Conservation (phyloP, 129 eudicot species). For the Artemisia argyi region DNA sequence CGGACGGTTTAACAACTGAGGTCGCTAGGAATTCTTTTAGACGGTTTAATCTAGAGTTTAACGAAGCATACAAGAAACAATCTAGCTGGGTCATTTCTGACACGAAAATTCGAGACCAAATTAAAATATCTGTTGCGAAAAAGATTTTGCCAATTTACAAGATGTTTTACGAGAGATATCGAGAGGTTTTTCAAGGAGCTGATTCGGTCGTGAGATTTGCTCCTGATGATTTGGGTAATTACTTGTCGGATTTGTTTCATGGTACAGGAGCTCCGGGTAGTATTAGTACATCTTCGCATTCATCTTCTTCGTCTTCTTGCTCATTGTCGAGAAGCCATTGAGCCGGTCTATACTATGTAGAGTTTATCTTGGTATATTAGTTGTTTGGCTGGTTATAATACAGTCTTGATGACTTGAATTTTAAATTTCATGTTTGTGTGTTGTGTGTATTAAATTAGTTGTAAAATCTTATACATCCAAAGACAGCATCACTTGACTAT, state of each 20-base stretch:
- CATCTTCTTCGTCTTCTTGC: constrained; percentile 23
- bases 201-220: constrained; percentile 67
- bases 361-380: too few relatives aligned
- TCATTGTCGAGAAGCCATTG: constrained; percentile 12
- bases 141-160: constrained; percentile 50
- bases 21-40: constrained; percentile 42
- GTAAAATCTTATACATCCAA: too few relatives aligned
- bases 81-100: constrained; percentile 66
- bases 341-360: constrained; percentile 6
- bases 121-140: constrained; percentile 47
- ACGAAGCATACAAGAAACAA: constrained; percentile 55
- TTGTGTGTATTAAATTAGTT: too few relatives aligned
- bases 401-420: too few relatives aligned
- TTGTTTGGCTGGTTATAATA: too few relatives aligned
- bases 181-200: constrained; percentile 35
- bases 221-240: constrained; percentile 77
- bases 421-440: too few relatives aligned
- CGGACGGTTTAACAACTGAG: constrained; percentile 32
- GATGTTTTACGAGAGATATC: constrained; percentile 44
- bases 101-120: constrained; percentile 57
- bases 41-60: constrained; percentile 55
- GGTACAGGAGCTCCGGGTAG: constrained; percentile 39
- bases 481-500: too few relatives aligned
- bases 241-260: constrained; percentile 63
- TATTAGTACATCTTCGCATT: constrained; percentile 26